phyloP scores from a whole-genome alignment of 345 rosid genomes.

The Rhizophora mangle region DNA sequence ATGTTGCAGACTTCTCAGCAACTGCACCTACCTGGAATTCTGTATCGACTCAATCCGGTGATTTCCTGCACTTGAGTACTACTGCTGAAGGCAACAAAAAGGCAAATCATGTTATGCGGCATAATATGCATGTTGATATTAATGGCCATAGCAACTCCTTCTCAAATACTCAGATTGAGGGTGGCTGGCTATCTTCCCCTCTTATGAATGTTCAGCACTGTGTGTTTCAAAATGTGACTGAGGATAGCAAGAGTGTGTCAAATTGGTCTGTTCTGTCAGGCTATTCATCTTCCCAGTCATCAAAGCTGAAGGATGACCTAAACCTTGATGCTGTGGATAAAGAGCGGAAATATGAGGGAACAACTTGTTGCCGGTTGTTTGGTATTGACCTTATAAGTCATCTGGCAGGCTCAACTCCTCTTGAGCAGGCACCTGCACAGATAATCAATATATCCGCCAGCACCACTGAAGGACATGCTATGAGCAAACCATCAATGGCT shows the following conservation, averaged over 20 bases:
- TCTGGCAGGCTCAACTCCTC: too few relatives aligned
- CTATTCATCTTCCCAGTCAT: slow-evolving; percentile 33
- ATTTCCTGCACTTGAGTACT: slow-evolving; percentile 40
- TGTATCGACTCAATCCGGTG: slow-evolving; percentile 43
- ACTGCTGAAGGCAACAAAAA: slow-evolving; percentile 45
- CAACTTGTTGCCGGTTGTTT: too few relatives aligned
- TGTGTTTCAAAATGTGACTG: slow-evolving; percentile 41
- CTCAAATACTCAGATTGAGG: slow-evolving; percentile 41
- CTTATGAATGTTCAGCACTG: slow-evolving; percentile 42
- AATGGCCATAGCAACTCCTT: slow-evolving; percentile 34
- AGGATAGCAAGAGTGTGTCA: slow-evolving; percentile 48
- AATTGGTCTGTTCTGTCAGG: slow-evolving; percentile 46
- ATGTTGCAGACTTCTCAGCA: slow-evolving; percentile 37
- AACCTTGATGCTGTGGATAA: slow-evolving; percentile 12
- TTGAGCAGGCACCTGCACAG: background rate
- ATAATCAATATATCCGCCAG: slow-evolving; percentile 11
- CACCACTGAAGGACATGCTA: slow-evolving; percentile 31
- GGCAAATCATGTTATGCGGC: slow-evolving; percentile 46
- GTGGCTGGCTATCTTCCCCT: slow-evolving; percentile 49
- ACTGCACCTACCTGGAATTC: slow-evolving; percentile 39
- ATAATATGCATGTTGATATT: slow-evolving; percentile 40
- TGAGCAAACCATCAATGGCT: slow-evolving; percentile 24
- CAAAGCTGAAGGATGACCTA: slow-evolving; percentile 37
- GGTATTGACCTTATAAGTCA: too few relatives aligned
- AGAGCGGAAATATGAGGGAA: slow-evolving; percentile 16